Conservation (phyloP, 331 rosid genomes). For the Malus hybrid region DNA sequence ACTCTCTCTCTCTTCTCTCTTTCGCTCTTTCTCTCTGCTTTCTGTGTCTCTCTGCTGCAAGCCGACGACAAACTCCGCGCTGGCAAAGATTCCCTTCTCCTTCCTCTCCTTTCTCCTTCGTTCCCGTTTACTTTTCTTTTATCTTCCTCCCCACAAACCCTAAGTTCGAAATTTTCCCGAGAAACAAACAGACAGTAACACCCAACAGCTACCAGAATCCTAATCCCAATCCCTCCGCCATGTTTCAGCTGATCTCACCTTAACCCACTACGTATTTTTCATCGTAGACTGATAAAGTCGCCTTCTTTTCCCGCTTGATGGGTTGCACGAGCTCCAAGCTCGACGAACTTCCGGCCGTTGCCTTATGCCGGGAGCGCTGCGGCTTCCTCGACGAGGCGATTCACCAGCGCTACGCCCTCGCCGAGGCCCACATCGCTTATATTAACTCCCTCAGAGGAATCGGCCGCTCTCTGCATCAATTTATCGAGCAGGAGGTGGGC, state of each 20-base stretch:
- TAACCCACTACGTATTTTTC: not conserved
- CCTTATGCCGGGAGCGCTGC: slow-evolving; percentile 70
- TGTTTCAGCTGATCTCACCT: slow-evolving; percentile 7
- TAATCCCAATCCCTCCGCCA: not conserved
- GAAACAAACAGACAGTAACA: slow-evolving; percentile 3
- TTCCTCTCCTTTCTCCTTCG: not conserved
- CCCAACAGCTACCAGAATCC: not conserved
- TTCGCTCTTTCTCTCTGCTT: not conserved
- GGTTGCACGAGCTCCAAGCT: slow-evolving; percentile 89
- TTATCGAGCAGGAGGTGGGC: slow-evolving; percentile 36
- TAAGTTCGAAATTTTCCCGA: slow-evolving; percentile 11
- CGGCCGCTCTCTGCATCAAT: slow-evolving; percentile 54
- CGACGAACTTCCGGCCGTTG: slow-evolving; percentile 86
- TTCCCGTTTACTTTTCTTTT: not conserved
- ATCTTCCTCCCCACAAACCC: not conserved
- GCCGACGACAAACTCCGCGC: slow-evolving; percentile 63
- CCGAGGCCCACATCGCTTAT: slow-evolving; percentile 70
- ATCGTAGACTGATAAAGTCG: not conserved
- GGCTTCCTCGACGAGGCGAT: slow-evolving; percentile 68
- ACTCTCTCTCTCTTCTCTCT: not conserved
- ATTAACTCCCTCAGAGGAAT: slow-evolving; percentile 51
- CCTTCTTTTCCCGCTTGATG: slow-evolving; percentile 24
- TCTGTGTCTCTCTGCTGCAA: slow-evolving; percentile 25
- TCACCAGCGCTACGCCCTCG: slow-evolving; percentile 57
- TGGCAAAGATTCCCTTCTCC: slow-evolving; percentile 64